Base-by-base conservation (phyloP, 2,329 filamentous ascomycete species). In the Penicillium sp. region DNA sequence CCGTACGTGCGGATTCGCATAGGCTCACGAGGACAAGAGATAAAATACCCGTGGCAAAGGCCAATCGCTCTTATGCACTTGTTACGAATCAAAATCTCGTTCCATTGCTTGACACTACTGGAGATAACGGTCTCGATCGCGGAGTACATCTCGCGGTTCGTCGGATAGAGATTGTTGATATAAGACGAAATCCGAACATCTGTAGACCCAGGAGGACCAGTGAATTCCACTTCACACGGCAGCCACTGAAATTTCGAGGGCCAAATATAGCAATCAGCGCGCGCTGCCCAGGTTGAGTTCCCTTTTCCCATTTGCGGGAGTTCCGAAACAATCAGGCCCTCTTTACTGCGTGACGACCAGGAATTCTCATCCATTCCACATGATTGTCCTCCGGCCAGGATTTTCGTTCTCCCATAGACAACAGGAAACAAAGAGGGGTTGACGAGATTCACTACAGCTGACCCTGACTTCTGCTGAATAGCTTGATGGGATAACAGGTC, bases 181-280 rank as follows among this genome's bases (percentile, higher is more conserved):
- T 56, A 56, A 46, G 54, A 45, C 16, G 42, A 45, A 33, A 45
- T 45, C n/a, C 28, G 42, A 45, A 45, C 28, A 45, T 60, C 51
- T 8, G 55, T 50, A 12, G 55, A 57, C 16, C 55, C 50, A 26
- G 19, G 12, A 7, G 46, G 51, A 33, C 55, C 50, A 19, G 42
- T 31, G 25, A 60, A 55, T 38, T 60, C 50, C 31, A 57, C 57
- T 46, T 59, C 54, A 12, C 57, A 57, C 12, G 57, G 57, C 36
- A 59, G 54, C 54, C 57, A 59, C 47, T 59, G 57, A 37, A 49
- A 59, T 16, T 46, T 48, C 17, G 31, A 41, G 17, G 57, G 57
- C 49, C 50, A 59, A 16, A 57, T 6, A 3, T 41, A 42, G 9
- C 30, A 5, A 11, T n/a, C 36, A n/a, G 10, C 5, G n/a, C 5